Evolutionary conservation across 192 early-diverging fungal genomes (phyloP), one percentile per base, ranked within the genome.

Genomic region (Polychytrium aggregatum): DNA sequence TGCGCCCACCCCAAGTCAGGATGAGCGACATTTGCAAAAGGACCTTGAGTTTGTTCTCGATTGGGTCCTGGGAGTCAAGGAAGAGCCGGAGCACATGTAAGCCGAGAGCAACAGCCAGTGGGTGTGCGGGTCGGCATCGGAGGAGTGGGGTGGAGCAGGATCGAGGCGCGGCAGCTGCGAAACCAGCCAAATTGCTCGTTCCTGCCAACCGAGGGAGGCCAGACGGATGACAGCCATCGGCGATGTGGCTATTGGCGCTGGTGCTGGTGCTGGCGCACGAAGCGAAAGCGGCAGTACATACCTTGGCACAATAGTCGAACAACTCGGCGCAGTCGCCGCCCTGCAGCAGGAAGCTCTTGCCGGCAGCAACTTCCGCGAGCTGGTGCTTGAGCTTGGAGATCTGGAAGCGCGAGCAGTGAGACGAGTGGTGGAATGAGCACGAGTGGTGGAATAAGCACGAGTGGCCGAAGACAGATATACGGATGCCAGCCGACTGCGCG

Each of bases 321-420:
- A 90, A 76, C 68, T 98, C 95, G 21, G 95, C 95, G 67, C 95
- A 98, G 67, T 97, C 95, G 45, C 95, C 95, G 49, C 95, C 95
- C 67, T 98, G 95, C 25, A 98, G 71, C 52, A 98, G 67, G 51
- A 98, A 97, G 9, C 90, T 81, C 49, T 90, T 86, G 52, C 86
- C 85, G 48, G 85, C 74, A 28, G 92, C 90, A 20, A 88, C 91
- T 63, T 97, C 84, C 16, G 72, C 72, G 27, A 98, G 77, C 61
- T 94, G 88, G 20, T 68, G 58, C 46, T 84, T 72, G 49, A 98
- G 71, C 7, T 78, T 78, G 33, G 82, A 78, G 56, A 97, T 84
- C 84, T 90, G 48, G 5, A 39, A 8, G n/a, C n/a, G n/a, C n/a
- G n/a, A n/a, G n/a, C n/a, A n/a, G n/a, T n/a, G n/a, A n/a, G n/a